A percentile compares a stretch with the other conserved stretches of the same genome.
Evolutionary conservation across 1,284 basidiomycete species (phyloP).

Genomic region (Naganishia liquefaciens): DNA sequence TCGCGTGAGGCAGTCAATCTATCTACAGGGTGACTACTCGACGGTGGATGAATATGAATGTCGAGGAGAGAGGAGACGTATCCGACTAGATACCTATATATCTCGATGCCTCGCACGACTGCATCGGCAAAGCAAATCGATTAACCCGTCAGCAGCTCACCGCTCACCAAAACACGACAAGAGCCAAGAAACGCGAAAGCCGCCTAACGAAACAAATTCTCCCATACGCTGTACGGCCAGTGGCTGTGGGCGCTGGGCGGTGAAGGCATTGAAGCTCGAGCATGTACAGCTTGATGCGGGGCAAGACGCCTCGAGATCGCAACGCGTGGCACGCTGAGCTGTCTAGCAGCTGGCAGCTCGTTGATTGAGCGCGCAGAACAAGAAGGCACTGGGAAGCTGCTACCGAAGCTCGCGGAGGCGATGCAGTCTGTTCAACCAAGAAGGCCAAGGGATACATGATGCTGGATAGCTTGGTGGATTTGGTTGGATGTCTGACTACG

Average conservation of each 20-base stretch:
- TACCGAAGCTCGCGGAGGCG: too few species aligned
- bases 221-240: too few species aligned
- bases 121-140: neutral
- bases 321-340: neutral
- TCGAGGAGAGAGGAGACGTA: too few species aligned
- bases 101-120: slow-evolving; percentile 1
- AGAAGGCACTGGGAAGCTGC: too few species aligned
- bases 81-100: neutral
- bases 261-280: too few species aligned
- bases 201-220: neutral
- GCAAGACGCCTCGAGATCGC: neutral
- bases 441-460: neutral
- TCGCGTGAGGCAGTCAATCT: neutral
- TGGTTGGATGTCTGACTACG: too few species aligned
- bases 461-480: too few species aligned
- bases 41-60: too few species aligned
- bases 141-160: slow-evolving; percentile 2
- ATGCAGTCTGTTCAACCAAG: neutral
- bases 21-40: too few species aligned
- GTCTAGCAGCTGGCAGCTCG: neutral
- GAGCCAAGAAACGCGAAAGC: slow-evolving; percentile 10
- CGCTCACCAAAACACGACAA: neutral
- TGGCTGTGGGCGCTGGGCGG: too few species aligned
- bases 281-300: too few species aligned
- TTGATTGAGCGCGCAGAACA: neutral